Base-by-base conservation (phyloP, 176 grass and related monocot genomes). In the Oryza australiensis region DNA sequence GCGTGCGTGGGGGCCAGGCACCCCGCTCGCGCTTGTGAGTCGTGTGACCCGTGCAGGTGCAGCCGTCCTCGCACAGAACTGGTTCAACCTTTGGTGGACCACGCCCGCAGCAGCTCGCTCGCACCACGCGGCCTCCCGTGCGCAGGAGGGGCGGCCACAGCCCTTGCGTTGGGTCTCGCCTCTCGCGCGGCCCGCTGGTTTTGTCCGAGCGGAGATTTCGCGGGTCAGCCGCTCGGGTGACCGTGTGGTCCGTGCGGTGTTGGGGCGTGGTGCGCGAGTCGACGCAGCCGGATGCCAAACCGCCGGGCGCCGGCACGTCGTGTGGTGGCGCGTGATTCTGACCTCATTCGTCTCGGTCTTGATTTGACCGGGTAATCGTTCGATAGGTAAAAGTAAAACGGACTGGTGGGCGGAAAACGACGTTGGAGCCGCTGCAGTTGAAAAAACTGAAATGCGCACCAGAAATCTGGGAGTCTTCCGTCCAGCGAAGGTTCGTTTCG, bases 181-280 rank as follows among this genome's bases (percentile, higher is more conserved):
- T 34, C 33, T 34, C 35, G 35, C 35, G 35, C 65, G 34, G 49
- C 83, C 10, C 57, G 51, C 70, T 40, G 85, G 30, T 77, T 87
- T 70, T 64, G 73, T 2, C 53, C 24, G 82, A 10, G 22, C 42
- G 18, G 42, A 16, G 48, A 57, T 57, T 40, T 40, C 38, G 38
- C 38, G 38, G 38, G 38, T 40, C 53, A 60, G 49, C 16, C 49
- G 49, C 49, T n/a, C 55, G 9, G 55, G n/a, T 59, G 55, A 22
- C 49, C 49, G 49, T 55, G 49, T 55, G 49, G 18, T 20, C 5
- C 49, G 45, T 55, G 49, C 12, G 49, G 49, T n/a, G 20, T 55
- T 20, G 53, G 9, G n/a, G 8, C 22, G 55, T 1, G 55, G 55
- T 24, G 55, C 55, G 55, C 9, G 55, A 60, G 55, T 60, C 22